Percentiles rank a stretch among this genome's conserved stretches.
Conservation (phyloP, 2,329 filamentous ascomycete species). For the Aphanocladium album region DNA sequence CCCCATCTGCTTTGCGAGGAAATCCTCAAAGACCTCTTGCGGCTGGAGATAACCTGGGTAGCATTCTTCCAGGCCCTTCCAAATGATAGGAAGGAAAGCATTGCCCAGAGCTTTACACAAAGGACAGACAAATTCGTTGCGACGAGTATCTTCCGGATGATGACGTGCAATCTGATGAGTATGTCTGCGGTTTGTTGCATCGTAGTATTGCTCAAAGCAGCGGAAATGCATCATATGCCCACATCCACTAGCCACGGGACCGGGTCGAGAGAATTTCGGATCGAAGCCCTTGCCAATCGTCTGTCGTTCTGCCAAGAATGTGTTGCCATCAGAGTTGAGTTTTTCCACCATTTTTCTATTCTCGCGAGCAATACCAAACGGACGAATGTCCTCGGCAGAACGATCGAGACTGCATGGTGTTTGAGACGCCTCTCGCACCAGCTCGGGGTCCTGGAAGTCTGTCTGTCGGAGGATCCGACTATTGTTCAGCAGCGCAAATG, state of each 20-base stretch:
- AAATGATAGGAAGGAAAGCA: conserved; percentile 88
- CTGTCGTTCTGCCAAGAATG: conserved; percentile 69
- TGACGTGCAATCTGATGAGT: conserved; percentile 89
- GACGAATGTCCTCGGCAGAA: conserved; percentile 75
- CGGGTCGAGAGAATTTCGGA: conserved; percentile 57
- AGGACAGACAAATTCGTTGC: conserved; percentile 91
- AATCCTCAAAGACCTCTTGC: conserved; percentile 58
- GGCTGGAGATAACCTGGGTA: conserved; percentile 69
- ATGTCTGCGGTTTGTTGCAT: conserved; percentile 78
- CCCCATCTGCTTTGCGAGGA: conserved; percentile 57
- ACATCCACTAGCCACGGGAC: conserved; percentile 84
- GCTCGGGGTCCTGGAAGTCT: conserved; percentile 73
- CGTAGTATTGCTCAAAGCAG: conserved; percentile 89
- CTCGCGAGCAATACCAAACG: conserved; percentile 85
- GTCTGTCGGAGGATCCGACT: conserved; percentile 86
- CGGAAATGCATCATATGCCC: conserved; percentile 98
- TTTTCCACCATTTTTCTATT: conserved; percentile 76
- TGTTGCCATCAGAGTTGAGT: conserved; percentile 65
- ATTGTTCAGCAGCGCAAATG: conserved; percentile 83
- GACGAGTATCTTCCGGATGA: conserved; percentile 74
- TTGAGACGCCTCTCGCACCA: conserved; percentile 74
- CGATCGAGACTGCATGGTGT: conserved; percentile 79
- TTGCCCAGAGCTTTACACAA: conserved; percentile 96
- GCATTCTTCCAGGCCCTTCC: conserved; percentile 85
- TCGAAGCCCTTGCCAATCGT: conserved; percentile 87